Base-by-base conservation (phyloP, 2,329 filamentous ascomycete species). In the Sclerotinia subarctica region DNA sequence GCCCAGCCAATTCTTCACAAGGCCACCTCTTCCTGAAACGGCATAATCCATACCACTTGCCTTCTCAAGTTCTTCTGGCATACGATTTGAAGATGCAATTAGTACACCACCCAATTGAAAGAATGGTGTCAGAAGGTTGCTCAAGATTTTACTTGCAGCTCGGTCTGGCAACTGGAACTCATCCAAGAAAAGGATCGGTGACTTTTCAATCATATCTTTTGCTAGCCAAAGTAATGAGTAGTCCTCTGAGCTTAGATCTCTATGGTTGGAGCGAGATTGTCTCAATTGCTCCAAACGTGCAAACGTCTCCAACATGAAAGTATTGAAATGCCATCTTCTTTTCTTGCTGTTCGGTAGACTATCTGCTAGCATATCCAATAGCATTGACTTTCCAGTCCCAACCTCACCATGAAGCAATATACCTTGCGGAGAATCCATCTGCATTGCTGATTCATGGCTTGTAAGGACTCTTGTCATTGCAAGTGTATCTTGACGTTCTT, bases 161-260 rank as follows among this genome's bases (percentile, higher is more conserved):
- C 90, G 84, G 77, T 94, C 92, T 0, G 92, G 92, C 49, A 95
- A 83, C 76, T 95, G 92, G 70, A 95, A 94, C 76, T 95, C 91
- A 73, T 94, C 91, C 2, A 94, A 79, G 73, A 95, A 95, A 19
- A 94, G 78, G 46, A 94, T 90, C 0, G 91, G 91, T 15, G 88
- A 90, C 17, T 86, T 88, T 67, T 91, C 85, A 17, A 93, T 86
- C 76, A 94, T 86, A 69, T 94, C 90, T 73, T 89, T 88, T 44
- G 91, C 91, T 74, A 94, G 82, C 84, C 87, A 89, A 1, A 94
- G 79, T 32, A 94, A 77, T 0, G 73, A 70, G 64, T 78, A 69
- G 5, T 64, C 66, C 35, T 78, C 68, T 52, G 74, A 59, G 49
- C 59, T 49, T 15, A 56, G 26, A 10, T 52, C 44, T n/a, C 57